Evolutionary conservation across 2,329 filamentous ascomycete genomes (phyloP), one percentile per base, ranked within the genome.

Genomic region (Fusarium nygamai): DNA sequence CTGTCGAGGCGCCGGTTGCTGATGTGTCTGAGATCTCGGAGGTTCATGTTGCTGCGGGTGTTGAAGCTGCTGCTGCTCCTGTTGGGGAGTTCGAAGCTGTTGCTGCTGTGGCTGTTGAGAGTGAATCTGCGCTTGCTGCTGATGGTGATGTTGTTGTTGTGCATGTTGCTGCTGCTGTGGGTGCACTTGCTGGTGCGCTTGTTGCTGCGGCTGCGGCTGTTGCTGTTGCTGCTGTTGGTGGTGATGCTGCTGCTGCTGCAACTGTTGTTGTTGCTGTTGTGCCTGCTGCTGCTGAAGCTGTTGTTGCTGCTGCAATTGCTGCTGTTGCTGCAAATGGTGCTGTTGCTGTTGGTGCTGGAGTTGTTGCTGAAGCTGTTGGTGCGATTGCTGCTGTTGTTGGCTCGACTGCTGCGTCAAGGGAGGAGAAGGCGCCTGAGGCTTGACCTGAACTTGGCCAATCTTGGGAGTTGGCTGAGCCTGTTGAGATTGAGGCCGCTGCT

Each of bases 401-500:
- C 69, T 57, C 20, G 81, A 73, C 33, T 81, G 80, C 22, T 81
- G 79, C 6, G 76, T 76, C 17, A 81, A 78, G 33, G 81, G 76
- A 34, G 81, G 80, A 24, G 82, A 80, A 51, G 80, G 81, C 5
- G 77, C 78, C 47, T 80, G 75, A 9, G 75, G 76, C 39, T 81
- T 81, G 46, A 80, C 78, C 60, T 82, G 82, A 50, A 80, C 76
- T 59, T 82, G 81, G 22, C 78, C 75, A 48, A 81, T 76, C 48
- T 82, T 79, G 14, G 77, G 77, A 20, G 78, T 77, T n/a, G 78
- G 75, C 43, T 79, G 78, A 44, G 78, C 71, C 60, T 78, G 78
- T 59, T 84, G 84, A 31, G 82, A 81, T 75, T 85, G 84, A 58
- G 84, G 82, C n/a, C 76, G 73, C 64, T 80, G 79, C 39, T 80